Base-by-base conservation (phyloP, 257 asterid species). In the Solanum habrochaites region DNA sequence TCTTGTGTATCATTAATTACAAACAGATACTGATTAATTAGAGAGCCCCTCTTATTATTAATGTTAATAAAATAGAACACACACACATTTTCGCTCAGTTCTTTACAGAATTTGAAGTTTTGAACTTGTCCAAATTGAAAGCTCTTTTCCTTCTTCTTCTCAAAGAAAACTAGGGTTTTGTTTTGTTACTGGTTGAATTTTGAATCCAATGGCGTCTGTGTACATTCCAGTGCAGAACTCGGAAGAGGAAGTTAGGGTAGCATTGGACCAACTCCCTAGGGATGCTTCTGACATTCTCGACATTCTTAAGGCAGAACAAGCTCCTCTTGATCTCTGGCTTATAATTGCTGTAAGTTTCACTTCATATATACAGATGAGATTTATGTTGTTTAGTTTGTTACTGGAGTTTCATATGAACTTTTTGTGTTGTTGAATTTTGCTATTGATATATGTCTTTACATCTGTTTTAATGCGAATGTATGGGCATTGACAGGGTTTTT, bases 231-330 rank as follows among this genome's bases (percentile, higher is more conserved):
- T 97, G 85, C 98, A 97, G 88, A 95, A 97, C 89, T 97, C 99
- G 21, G 98, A 95, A 89, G 99, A 95, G 93, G 99, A 97, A 91
- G 99, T 96, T 60, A 91, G 99, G 82, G 99, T 97, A 60, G 96
- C 91, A 73, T 95, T 97, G 89, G 99, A 97, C 91, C 99, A 97
- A 87, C 97, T 97, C 16, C 99, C 99, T 23, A 95, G 99, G 73
- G 99, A 97, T 56, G 99, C 99, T 88, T 95, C 99, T 32, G 99
- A 97, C 91, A 95, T 97, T 82, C 95, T 97, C 87, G 98, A 97
- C 88, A 97, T 97, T 86, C 98, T 97, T 83, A 97, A 96, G 92
- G 99, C 99, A 75, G 99, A 97, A 90, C 99, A 97, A 94, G 99
- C 99, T 82, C 98, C 99, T 39, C 98, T 97, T 40, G 96, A 97